Conservation (phyloP, 768 basidiomycete species). For the Russula sp. region DNA sequence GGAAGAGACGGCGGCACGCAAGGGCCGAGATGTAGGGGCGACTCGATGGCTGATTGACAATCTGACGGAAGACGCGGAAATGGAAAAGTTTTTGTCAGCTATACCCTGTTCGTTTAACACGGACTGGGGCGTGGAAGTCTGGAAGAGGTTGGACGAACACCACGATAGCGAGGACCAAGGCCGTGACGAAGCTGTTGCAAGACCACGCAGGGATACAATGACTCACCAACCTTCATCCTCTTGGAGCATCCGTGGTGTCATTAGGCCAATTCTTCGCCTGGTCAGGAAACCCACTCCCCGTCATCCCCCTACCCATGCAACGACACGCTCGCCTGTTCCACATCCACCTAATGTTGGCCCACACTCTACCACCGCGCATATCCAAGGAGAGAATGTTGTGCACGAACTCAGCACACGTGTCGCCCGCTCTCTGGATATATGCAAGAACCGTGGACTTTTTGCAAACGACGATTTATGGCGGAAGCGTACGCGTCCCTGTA, state of each 20-base stretch:
- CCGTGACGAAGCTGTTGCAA: too few species aligned
- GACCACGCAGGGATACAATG: too few species aligned
- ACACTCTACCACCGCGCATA: neutral
- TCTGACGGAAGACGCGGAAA: neutral
- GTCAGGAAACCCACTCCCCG: too few species aligned
- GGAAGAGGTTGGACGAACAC: neutral
- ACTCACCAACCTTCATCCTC: too few species aligned
- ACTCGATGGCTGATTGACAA: neutral
- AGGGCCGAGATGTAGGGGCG: neutral
- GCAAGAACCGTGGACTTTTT: neutral
- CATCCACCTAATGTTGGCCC: neutral
- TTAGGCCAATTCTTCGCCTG: too few species aligned
- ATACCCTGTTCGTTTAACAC: constrained; percentile 1
- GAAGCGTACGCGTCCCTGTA: neutral
- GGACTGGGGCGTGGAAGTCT: neutral
- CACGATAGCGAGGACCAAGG: neutral
- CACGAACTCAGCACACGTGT: neutral
- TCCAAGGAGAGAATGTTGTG: neutral
- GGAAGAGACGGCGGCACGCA: neutral
- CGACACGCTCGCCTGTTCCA: too few species aligned
- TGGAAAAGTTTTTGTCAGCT: neutral
- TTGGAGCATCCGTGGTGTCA: too few species aligned
- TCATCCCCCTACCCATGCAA: too few species aligned
- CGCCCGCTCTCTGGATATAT: neutral
- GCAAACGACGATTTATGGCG: neutral